These are phyloP conservation scores for Hydnomerulius pinastri DNA, from an alignment of 768 basidiomycete genomes.

Conservation along the genomic window DNA sequence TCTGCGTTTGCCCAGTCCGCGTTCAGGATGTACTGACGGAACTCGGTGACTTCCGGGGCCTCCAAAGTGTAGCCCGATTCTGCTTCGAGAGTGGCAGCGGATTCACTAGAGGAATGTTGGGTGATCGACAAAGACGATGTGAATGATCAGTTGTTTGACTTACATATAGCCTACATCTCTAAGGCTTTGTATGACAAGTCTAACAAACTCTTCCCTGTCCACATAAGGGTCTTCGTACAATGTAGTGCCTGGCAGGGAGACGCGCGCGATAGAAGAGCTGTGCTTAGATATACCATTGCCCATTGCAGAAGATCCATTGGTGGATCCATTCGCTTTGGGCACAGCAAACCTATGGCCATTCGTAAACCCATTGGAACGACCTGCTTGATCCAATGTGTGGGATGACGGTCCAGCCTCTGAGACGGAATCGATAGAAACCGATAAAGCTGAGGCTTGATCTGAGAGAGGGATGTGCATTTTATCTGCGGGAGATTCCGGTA, in stretches of 20 bases:
- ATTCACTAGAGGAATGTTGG: conserved; percentile 57
- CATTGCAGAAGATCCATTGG: conserved; percentile 39
- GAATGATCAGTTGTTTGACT: conserved; percentile 26
- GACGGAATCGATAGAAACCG: conserved; percentile 45
- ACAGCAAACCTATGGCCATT: conserved; percentile 45
- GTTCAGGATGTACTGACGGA: conserved; percentile 76
- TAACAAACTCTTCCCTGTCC: conserved; percentile 88
- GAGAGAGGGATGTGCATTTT: conserved; percentile 57
- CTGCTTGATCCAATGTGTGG: conserved; percentile 34
- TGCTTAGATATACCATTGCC: conserved; percentile 56
- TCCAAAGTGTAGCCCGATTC: conserved; percentile 93
- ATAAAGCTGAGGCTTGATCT: conserved; percentile 47
- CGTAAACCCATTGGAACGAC: conserved; percentile 34
- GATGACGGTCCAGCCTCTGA: conserved; percentile 57
- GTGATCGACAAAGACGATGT: conserved; percentile 12
- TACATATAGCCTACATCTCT: conserved; percentile 83
- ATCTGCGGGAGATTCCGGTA: conserved; percentile 32
- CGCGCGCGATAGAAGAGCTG: conserved; percentile 52
- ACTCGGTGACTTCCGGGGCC: conserved; percentile 71
- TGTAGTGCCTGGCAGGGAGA: conserved; percentile 69
- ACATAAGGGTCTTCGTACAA: conserved; percentile 79
- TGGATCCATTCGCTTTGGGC: conserved; percentile 33
- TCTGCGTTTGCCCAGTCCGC: conserved; percentile 84
- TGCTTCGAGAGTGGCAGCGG: conserved; percentile 84
- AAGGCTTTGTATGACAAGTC: conserved; percentile 85